Conservation (phyloP, 495 filamentous ascomycete genomes). For the Daldinia vernicosa region DNA sequence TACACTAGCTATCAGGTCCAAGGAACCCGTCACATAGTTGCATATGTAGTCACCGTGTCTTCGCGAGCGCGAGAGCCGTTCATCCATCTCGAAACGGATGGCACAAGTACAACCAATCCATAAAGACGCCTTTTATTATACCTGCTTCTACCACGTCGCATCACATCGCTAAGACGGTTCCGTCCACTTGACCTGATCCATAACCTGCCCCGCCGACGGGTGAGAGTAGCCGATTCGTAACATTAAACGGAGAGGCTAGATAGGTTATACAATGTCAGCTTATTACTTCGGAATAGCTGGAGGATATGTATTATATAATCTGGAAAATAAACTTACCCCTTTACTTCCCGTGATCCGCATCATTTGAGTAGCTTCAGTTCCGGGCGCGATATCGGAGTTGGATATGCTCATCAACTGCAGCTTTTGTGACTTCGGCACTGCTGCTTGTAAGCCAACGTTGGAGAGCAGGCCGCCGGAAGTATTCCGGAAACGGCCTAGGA, state of each 20-base stretch:
- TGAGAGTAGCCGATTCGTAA: constrained; percentile 83
- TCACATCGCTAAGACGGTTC: constrained; percentile 68
- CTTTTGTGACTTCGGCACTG: constrained; percentile 94
- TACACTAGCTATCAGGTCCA: neutral
- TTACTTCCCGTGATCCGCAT: constrained; percentile 85
- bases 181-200: constrained; percentile 95
- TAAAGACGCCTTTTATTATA: constrained; percentile 22
- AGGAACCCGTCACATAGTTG: neutral
- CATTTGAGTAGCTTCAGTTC: constrained; percentile 83
- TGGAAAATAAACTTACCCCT: constrained; percentile 73
- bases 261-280: constrained; percentile 31
- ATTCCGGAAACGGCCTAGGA: constrained; percentile 85
- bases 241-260: constrained; percentile 73
- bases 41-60: neutral
- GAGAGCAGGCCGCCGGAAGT: constrained; percentile 71
- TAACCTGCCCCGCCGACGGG: constrained; percentile 72
- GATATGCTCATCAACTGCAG: constrained; percentile 89
- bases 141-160: constrained; percentile 10
- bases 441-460: constrained; percentile 84
- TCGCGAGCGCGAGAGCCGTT: neutral
- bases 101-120: constrained; percentile 3
- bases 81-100: constrained; percentile 3
- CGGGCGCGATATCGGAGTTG: constrained; percentile 74
- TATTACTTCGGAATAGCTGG: constrained; percentile 30
- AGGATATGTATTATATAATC: neutral